phyloP scores from a whole-genome alignment of 371 early-diverging fungal genomes.

The Dentiscutata heterogama region DNA sequence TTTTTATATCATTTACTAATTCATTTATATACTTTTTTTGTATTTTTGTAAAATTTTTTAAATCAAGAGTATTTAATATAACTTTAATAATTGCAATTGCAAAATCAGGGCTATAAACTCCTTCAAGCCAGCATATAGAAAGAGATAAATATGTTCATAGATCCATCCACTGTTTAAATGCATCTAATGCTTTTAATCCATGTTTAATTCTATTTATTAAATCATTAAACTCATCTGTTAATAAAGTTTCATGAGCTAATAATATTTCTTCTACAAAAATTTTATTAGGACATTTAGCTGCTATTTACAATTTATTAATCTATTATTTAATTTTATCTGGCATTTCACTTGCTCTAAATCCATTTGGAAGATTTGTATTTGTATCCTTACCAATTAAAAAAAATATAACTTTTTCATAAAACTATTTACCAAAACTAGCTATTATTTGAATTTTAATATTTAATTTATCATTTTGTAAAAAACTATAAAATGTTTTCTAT shows the following conservation, averaged over 20 bases:
- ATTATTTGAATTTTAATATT: neutral
- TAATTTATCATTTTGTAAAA: neutral
- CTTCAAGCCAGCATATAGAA: too few relatives aligned
- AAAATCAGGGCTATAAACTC: too few relatives aligned
- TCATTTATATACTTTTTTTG: too few relatives aligned
- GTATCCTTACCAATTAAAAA: slow-evolving; percentile 2
- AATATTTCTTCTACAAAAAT: neutral
- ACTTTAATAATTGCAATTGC: too few relatives aligned
- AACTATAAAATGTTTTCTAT: neutral
- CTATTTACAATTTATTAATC: too few relatives aligned
- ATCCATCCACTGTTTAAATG: slow-evolving; percentile 5
- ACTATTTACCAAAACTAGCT: neutral
- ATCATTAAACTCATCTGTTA: neutral
- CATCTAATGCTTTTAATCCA: neutral
- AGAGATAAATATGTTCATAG: too few relatives aligned
- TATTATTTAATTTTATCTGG: neutral
- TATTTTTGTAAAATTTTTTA: too few relatives aligned
- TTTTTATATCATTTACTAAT: too few relatives aligned
- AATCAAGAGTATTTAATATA: too few relatives aligned
- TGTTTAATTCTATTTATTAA: neutral
- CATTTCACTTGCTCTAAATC: neutral
- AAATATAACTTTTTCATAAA: neutral
- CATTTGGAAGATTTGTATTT: slow-evolving; percentile 1
- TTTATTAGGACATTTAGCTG: neutral
- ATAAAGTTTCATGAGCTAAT: neutral